Evolutionary conservation across 164 flowering plant species (phyloP), one percentile per base, ranked within the genome.

Genomic region (Taxillus chinensis): DNA sequence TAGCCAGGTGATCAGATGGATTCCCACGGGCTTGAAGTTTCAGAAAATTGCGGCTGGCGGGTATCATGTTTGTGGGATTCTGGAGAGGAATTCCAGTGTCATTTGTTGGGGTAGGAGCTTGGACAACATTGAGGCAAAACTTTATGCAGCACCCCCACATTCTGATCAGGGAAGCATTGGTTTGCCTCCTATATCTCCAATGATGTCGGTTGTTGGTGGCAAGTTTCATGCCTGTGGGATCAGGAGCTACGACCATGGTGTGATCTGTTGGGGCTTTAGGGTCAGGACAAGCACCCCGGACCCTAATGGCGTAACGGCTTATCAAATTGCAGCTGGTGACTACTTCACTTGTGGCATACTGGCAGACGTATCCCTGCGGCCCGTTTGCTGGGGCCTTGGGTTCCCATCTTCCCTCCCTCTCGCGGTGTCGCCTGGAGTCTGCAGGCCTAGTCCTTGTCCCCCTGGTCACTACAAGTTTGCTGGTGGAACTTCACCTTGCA

Each of bases 181-280:
- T 53, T 62, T 74, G 48, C 77, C 84, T 16, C 99, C 99, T 4
- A 55, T 11, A 5, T 79, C 77, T 65, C 80, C 88, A 0, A 75
- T 93, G 81, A 48, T 80, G 37, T 73, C 88, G 0, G 77, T 93
- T 58, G 92, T 89, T 2, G 97, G 98, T 11, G 98, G 92, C 13
- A 86, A 74, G 65, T 93, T 93, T 57, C 95, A 90, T 69, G 88
- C 98, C 41, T 93, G 97, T 70, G 98, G 98, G 43, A 81, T 90
- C 61, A 83, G 72, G 64, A 79, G 86, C 62, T 67, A 59, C 17
- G 87, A 86, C 67, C 80, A 71, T 42, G 75, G 76, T 0, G 97
- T 87, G 7, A 69, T 78, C 64, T 93, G 98, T 67, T 93, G 98
- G 98, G 98, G 97, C 41, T 84, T 74, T 56, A 65, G 58, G 52